Evolutionary conservation across 805 yeast genomes (phyloP), one percentile per base, ranked within the genome.

Genomic region (Barnettozyma vustinii): DNA sequence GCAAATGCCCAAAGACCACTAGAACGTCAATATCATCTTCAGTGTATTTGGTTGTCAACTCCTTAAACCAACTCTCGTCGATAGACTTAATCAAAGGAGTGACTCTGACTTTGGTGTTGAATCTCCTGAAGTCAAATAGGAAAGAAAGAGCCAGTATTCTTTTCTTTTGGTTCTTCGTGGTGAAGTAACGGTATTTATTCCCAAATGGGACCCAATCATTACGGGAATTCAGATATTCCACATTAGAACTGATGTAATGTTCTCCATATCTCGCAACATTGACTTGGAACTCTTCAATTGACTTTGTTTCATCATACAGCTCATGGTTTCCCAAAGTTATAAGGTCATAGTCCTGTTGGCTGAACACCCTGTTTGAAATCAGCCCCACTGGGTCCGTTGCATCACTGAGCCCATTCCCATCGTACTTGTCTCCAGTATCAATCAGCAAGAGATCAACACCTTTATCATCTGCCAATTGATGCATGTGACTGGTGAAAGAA

Each of bases 391-490:
- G 87, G 3, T 32, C 47, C 0, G 96, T 84, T 13, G 85, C 81
- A 67, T 92, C 97, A 37, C 88, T 76, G 12, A 90, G 67, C 0
- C 98, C 98, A 62, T 89, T 91, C 1, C 98, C 98, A 64, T 92
- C 98, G 58, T 88, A 96, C 53, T 88, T 81, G 65, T 92, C 98
- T 5, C 98, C 98, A 1, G 95, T 81, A 61, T 92, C 98, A 2
- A 92, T 74, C 5, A 90, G 59, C 4, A 92, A 57, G 18, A 91
- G 62, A 60, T 92, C 98, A 18, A 73, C 79, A 1, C 73, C 74
- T 10, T 71, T 63, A 0, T 41, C 51, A 21, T 67, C 70, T 0
- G 87, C 83, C 18, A 60, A 56, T 0, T 59, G 53, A 32, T 71
- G 69, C 57, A 91, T 63, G 48, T 77, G 79, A 5, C 65, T 54